Conservation (phyloP, 441 rosid species). For the Gossypium gossypioides region DNA sequence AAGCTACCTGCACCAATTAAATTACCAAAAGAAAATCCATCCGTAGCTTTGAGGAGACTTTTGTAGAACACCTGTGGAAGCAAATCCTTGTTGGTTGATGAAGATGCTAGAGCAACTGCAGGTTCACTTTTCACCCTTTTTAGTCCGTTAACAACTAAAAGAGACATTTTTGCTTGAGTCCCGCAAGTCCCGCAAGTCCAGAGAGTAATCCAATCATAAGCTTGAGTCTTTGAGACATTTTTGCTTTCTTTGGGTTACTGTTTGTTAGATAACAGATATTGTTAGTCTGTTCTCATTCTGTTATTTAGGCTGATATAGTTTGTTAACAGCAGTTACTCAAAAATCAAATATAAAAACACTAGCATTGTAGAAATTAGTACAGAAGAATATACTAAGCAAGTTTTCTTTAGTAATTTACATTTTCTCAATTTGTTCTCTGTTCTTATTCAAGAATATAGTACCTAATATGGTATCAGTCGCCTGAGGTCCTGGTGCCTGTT, state of each 20-base stretch:
- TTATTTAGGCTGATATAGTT: no score
- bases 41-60: conserved; percentile 13
- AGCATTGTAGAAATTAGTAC: no score
- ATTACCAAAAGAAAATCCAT: conserved; percentile 19
- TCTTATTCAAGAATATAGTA: no score
- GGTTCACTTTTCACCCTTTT: background rate
- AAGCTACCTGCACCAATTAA: conserved; percentile 21
- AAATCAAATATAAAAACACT: no score
- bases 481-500: no score
- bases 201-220: background rate
- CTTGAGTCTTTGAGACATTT: background rate
- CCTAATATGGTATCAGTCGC: no score
- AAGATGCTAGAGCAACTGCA: background rate
- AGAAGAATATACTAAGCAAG: no score
- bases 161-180: background rate
- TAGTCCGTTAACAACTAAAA: background rate
- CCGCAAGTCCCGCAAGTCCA: background rate
- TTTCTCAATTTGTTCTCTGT: no score
- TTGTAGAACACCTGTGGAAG: conserved; percentile 14
- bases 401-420: no score
- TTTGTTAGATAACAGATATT: no score
- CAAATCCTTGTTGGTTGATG: background rate
- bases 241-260: background rate
- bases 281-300: no score
- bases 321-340: no score